Evolutionary conservation across 2,329 filamentous ascomycete genomes (phyloP).

Genomic region (Calonectria pseudoreteaudii): DNA sequence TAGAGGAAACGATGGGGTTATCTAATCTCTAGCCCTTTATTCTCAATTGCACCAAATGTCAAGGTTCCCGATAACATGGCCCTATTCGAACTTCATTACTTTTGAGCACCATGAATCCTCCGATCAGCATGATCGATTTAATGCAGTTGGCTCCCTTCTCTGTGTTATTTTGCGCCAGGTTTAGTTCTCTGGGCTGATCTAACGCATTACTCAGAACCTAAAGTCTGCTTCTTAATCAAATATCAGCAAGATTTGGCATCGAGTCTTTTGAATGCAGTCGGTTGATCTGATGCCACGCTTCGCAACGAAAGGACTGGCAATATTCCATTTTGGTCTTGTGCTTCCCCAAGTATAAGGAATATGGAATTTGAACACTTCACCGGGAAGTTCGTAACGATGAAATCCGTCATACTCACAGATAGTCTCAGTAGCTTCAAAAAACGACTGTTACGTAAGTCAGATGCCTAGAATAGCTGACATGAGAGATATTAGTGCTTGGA

Average conservation of each 20-base stretch:
- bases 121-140: background rate
- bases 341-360: background rate
- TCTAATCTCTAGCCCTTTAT: background rate
- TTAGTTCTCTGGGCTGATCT: background rate
- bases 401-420: background rate
- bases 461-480: too few relatives aligned
- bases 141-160: background rate
- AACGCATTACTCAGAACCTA: background rate
- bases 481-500: too few relatives aligned
- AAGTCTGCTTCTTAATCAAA: background rate
- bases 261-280: background rate
- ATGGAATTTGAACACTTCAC: background rate
- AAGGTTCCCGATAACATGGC: background rate
- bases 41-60: background rate
- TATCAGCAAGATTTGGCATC: background rate
- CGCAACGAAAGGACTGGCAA: background rate
- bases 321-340: background rate
- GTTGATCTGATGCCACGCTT: background rate
- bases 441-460: too few relatives aligned
- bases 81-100: background rate
- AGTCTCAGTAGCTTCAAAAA: too few relatives aligned
- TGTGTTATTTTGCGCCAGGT: background rate
- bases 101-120: background rate
- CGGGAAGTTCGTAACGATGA: background rate
- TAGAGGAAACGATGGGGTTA: background rate